A percentile compares a stretch with the other conserved stretches of the same genome.
phyloP scores from a whole-genome alignment of 495 filamentous ascomycete genomes.

The Jackrogersella minutella region DNA sequence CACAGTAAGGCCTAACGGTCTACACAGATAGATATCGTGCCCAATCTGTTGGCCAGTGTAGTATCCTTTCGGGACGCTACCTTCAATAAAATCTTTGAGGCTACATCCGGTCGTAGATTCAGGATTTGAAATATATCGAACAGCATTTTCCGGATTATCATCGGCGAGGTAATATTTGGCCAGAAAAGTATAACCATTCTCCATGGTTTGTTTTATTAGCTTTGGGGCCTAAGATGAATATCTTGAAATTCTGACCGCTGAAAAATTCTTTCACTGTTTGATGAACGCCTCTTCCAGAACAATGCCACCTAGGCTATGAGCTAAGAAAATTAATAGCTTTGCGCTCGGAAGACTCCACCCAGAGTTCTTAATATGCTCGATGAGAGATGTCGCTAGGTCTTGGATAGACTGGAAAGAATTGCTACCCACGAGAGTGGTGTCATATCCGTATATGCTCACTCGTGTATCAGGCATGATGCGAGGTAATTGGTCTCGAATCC shows the following conservation, averaged over 20 bases:
- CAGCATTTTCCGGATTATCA: not conserved
- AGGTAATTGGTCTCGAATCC: conserved; percentile 5
- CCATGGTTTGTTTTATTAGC: not conserved
- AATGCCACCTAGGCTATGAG: conserved; percentile 50
- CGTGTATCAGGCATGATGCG: conserved; percentile 8
- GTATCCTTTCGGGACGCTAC: conserved; percentile 3
- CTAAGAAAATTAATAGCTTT: conserved; percentile 44
- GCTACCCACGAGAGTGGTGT: conserved; percentile 15
- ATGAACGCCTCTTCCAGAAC: conserved; percentile 44
- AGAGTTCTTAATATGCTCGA: conserved; percentile 19
- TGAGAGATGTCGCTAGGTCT: conserved; percentile 25
- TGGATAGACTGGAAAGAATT: conserved; percentile 33
- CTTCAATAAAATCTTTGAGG: conserved; percentile 20
- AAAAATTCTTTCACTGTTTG: conserved; percentile 29
- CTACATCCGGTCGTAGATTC: conserved; percentile 19
- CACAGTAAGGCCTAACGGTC: not conserved
- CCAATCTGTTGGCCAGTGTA: too few species aligned
- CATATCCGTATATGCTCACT: conserved; percentile 24
- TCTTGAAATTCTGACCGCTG: conserved; percentile 8
- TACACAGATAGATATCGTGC: not conserved
- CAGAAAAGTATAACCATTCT: conserved; percentile 18
- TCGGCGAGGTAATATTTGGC: conserved; percentile 6
- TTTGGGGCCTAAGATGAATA: conserved; percentile 3
- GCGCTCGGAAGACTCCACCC: conserved; percentile 6
- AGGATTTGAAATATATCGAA: not conserved